These are phyloP conservation scores for Eutypella sp. DNA, from an alignment of 2,329 filamentous ascomycete genomes.

Conservation along the genomic window DNA sequence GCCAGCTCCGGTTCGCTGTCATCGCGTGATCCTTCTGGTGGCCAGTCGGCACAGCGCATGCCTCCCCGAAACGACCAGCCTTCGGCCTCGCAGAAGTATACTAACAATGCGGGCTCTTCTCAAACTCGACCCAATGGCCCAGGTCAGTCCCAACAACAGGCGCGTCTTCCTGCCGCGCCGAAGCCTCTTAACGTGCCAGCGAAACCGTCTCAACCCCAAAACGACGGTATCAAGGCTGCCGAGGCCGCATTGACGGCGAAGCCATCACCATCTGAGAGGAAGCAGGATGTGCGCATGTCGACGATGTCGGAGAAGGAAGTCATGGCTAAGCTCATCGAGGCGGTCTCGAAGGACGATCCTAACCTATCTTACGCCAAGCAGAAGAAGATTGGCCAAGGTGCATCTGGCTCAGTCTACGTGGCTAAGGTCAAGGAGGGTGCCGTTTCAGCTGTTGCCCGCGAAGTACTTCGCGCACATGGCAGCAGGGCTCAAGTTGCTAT, in stretches of 20 bases:
- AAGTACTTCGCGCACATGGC: slow-evolving; percentile 74
- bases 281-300: slow-evolving; percentile 96
- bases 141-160: slow-evolving; percentile 36
- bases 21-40: slow-evolving; percentile 32
- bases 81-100: slow-evolving; percentile 51
- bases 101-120: slow-evolving; percentile 46
- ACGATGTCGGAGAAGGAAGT: slow-evolving; percentile 97
- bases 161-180: slow-evolving; percentile 57
- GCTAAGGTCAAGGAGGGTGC: slow-evolving; percentile 90
- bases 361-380: slow-evolving; percentile 97
- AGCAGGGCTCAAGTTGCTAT: slow-evolving; percentile 88
- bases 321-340: slow-evolving; percentile 91
- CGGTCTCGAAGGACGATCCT: slow-evolving; percentile 92
- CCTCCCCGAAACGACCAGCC: slow-evolving; percentile 43
- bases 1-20: slow-evolving; percentile 41
- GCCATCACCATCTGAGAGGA: slow-evolving; percentile 63
- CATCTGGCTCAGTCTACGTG: slow-evolving; percentile 96
- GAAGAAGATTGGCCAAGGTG: slow-evolving; percentile 98
- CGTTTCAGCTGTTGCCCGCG: slow-evolving; percentile 71
- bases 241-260: slow-evolving; percentile 86
- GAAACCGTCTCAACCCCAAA: slow-evolving; percentile 52
- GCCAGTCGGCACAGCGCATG: slow-evolving; percentile 35
- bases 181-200: slow-evolving; percentile 75
- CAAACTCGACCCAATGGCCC: slow-evolving; percentile 41
- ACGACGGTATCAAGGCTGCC: slow-evolving; percentile 78